These are phyloP conservation scores for Voacanga thouarsii DNA, from an alignment of 257 asterid species.

Conservation along the genomic window DNA sequence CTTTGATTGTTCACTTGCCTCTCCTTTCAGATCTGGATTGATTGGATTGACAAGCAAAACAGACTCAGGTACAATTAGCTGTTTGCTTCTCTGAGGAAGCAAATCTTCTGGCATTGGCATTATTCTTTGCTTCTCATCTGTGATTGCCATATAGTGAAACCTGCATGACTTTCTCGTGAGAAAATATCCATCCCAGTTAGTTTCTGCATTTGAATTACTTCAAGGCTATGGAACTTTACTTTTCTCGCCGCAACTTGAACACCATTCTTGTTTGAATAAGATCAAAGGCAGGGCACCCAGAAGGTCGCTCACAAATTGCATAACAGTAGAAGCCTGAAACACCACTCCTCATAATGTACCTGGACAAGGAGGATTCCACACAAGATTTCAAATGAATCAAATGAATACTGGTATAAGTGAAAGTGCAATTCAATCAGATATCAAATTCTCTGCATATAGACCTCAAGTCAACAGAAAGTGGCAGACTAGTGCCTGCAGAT, in stretches of 20 bases:
- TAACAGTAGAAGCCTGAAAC: constrained; percentile 58
- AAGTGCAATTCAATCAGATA: neutral
- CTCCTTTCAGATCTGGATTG: constrained; percentile 61
- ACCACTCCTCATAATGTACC: constrained; percentile 49
- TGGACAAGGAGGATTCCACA: neutral
- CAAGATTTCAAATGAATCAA: too few species aligned
- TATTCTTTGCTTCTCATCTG: constrained; percentile 52
- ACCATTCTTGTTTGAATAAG: constrained; percentile 51
- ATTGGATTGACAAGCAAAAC: constrained; percentile 53
- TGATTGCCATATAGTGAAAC: constrained; percentile 63
- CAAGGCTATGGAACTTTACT: constrained; percentile 21
- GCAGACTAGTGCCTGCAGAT: constrained; percentile 30
- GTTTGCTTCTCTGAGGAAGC: constrained; percentile 43
- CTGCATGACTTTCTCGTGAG: constrained; percentile 20
- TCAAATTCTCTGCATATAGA: neutral
- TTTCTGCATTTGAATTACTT: neutral
- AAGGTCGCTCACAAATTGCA: constrained; percentile 44
- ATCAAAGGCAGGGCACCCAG: constrained; percentile 41
- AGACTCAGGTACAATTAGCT: constrained; percentile 52
- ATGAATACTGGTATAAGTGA: too few species aligned
- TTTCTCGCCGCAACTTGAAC: constrained; percentile 42
- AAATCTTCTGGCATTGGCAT: constrained; percentile 70
- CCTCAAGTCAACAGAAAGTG: constrained; percentile 48
- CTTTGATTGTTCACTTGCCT: constrained; percentile 27
- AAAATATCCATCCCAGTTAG: neutral